phyloP scores from a whole-genome alignment of 768 basidiomycete genomes.

The Mycena epipterygia region DNA sequence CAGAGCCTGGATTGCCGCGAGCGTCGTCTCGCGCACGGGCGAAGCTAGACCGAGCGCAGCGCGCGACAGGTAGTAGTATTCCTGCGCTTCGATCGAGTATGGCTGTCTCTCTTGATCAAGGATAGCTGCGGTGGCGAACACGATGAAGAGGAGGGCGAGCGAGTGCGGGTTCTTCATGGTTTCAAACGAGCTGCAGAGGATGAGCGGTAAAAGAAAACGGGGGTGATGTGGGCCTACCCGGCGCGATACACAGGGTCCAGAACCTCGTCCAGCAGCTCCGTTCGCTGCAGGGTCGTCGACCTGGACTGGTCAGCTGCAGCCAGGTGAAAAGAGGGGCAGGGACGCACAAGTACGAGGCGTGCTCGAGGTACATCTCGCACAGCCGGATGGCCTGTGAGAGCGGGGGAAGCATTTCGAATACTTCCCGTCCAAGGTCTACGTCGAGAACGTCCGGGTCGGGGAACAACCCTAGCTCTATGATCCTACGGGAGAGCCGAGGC shows the following conservation, averaged over 20 bases:
- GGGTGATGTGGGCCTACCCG: conserved; percentile 50
- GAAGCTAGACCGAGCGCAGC: conserved; percentile 64
- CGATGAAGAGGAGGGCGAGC: conserved; percentile 72
- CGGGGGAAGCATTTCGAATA: conserved; percentile 66
- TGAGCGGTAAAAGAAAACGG: neutral
- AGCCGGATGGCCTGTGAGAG: conserved; percentile 71
- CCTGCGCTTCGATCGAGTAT: conserved; percentile 67
- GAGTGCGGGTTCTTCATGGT: conserved; percentile 60
- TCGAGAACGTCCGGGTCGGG: conserved; percentile 50
- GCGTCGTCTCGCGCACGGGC: conserved; percentile 64
- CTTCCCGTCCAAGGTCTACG: conserved; percentile 54
- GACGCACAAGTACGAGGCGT: conserved; percentile 70
- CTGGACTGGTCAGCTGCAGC: conserved; percentile 48
- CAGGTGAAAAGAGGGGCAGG: conserved; percentile 1
- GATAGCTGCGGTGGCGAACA: conserved; percentile 76
- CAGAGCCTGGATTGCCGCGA: conserved; percentile 66
- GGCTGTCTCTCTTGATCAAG: conserved; percentile 66
- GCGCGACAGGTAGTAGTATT: conserved; percentile 73
- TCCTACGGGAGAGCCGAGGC: conserved; percentile 56
- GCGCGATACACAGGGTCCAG: conserved; percentile 67
- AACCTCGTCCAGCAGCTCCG: conserved; percentile 70
- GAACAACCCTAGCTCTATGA: conserved; percentile 54
- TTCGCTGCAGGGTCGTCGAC: conserved; percentile 65
- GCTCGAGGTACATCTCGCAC: conserved; percentile 75
- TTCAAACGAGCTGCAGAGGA: conserved; percentile 52